A percentile compares a stretch with the other conserved stretches of the same genome.
These are phyloP conservation scores for Nicotiana otophora DNA, from an alignment of 257 asterid genomes.

Conservation along the genomic window DNA sequence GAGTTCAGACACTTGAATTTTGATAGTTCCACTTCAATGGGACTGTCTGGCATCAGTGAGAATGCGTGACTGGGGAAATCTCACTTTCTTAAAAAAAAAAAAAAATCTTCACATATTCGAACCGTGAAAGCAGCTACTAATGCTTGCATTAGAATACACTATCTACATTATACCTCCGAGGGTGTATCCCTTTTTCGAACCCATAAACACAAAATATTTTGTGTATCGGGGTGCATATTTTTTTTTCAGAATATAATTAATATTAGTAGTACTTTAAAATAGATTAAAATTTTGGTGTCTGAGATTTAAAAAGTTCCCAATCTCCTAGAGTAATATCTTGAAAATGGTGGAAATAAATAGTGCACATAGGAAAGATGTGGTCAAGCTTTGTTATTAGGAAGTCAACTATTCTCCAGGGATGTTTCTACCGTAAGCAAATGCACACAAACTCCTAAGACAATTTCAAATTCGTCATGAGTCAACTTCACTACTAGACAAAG, in stretches of 20 bases:
- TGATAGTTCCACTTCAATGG: neutral
- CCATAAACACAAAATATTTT: too few species aligned
- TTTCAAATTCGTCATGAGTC: constrained; percentile 20
- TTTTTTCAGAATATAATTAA: neutral
- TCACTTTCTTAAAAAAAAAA: neutral
- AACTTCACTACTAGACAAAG: constrained; percentile 28
- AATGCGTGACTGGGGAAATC: neutral
- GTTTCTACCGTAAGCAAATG: constrained; percentile 31
- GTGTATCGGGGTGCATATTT: too few species aligned
- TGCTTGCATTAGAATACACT: too few species aligned
- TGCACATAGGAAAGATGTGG: neutral
- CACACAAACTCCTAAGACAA: constrained; percentile 18
- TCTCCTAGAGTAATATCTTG: neutral
- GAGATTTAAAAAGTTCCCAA: neutral
- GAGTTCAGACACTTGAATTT: neutral
- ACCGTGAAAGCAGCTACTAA: too few species aligned
- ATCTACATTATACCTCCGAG: too few species aligned
- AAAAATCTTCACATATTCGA: neutral
- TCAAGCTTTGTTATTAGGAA: neutral
- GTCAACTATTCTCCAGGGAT: constrained; percentile 11
- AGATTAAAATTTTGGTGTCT: neutral
- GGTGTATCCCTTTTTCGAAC: too few species aligned
- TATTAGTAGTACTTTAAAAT: neutral
- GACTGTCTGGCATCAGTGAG: neutral
- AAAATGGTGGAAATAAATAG: neutral